Evolutionary conservation across 2,329 filamentous ascomycete genomes (phyloP), one percentile per base, ranked within the genome.

Genomic region (Pseudogymnoascus sp.): DNA sequence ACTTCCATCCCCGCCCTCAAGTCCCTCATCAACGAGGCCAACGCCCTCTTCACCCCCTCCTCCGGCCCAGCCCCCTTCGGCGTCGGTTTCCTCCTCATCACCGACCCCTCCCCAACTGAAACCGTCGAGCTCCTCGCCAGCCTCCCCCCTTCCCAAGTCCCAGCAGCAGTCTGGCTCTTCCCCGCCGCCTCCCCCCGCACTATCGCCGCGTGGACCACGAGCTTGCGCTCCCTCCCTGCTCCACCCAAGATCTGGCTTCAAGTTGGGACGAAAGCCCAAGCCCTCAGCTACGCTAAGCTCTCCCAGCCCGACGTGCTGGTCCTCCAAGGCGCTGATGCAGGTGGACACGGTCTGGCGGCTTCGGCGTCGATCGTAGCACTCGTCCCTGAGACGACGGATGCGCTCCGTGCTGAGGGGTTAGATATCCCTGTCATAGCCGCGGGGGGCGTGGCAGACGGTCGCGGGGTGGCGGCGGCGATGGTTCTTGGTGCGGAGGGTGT

Each of bases 151-250:
- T 1, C 14, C 14, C 31, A 60, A 38, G 16, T 16, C 71, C 65
- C 72, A 22, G 66, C 65, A n/a, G 80, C 78, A 0, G 76, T 74
- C 2, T 83, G 81, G 81, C 71, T 83, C 1, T 83, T 80, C 62
- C 78, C 79, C 0, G 76, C 81, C 3, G 38, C 53, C 5, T 56
- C 69, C 6, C 28, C 61, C 1, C 33, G 64, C 2, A 70, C 75
- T 16, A 65, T 75, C 1, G 61, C 66, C 7, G 40, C 43, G 2
- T 77, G 75, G 75, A 66, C 70, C 5, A 61, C 66, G 8, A 63
- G 64, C 0, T 69, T 77, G 6, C 63, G 72, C 5, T 60, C 69
- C 61, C 66, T 63, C 3, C 68, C 33, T 14, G 66, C 61, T 26
- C 67, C 65, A 43, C 70, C 70, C 1, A 70, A 72, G 59, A 72